Evolutionary conservation across 306 rosid species (phyloP), one percentile per base, ranked within the genome.

Genomic region (Pyrus communis): DNA sequence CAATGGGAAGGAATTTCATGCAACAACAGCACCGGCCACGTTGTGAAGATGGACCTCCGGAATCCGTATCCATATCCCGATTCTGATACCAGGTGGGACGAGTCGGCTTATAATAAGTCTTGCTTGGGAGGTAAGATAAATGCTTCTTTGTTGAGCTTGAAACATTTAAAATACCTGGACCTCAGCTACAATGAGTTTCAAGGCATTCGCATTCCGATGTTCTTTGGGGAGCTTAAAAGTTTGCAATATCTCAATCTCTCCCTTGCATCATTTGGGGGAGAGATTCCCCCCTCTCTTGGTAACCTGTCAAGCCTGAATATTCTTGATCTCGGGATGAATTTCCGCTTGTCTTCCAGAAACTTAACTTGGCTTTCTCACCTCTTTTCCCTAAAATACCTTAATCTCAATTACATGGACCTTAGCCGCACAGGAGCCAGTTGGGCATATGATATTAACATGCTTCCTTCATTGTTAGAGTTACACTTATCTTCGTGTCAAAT

Each of bases 1-100:
- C 78, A 72, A 15, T 87, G 88, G 88, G 35, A 18, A 0, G 84
- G 84, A 67, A 75, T 84, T 51, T 42, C n/a, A n/a, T n/a, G n/a
- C n/a, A n/a, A n/a, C n/a, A n/a, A n/a, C n/a, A n/a, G n/a, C n/a
- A n/a, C n/a, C n/a, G n/a, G n/a, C n/a, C n/a, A n/a, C n/a, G n/a
- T n/a, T n/a, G n/a, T n/a, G n/a, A n/a, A n/a, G n/a, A n/a, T n/a
- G n/a, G n/a, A n/a, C n/a, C n/a, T n/a, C n/a, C n/a, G n/a, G n/a
- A n/a, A n/a, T n/a, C n/a, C n/a, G 9, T 40, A 40, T 40, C 0
- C 10, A 9, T 0, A 35, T 35, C 7, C 9, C 40, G 0, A 1
- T 35, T 35, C 0, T 35, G 0, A 1, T 35, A 0, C 0, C 2
- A 0, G 0, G 45, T 9, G 12, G 21, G 0, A 19, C 22, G 0